Conservation (phyloP, 139 green algal species). For the Picochlorum sp. region DNA sequence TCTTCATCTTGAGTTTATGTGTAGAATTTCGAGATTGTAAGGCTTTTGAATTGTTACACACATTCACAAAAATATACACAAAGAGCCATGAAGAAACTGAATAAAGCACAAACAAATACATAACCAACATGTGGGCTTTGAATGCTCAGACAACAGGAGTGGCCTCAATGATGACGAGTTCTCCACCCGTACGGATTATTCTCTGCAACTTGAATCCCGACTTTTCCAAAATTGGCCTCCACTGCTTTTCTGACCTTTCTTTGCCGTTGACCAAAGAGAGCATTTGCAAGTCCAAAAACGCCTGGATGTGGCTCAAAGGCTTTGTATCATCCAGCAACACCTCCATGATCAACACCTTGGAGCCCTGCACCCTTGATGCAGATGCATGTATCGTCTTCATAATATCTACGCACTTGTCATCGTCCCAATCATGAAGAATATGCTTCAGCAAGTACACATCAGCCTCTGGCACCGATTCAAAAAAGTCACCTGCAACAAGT, state of each 20-base stretch:
- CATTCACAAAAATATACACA: too few species aligned
- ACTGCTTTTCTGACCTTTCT: neutral
- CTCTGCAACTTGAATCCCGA: neutral
- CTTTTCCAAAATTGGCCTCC: neutral
- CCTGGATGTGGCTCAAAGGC: neutral
- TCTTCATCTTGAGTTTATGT: too few species aligned
- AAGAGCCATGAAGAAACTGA: too few species aligned
- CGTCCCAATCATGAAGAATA: conserved; percentile 7
- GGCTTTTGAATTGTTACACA: too few species aligned
- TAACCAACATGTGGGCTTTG: too few species aligned
- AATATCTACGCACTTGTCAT: neutral
- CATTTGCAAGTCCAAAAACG: neutral
- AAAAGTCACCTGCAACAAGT: conserved; percentile 5
- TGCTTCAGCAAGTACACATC: conserved; percentile 9
- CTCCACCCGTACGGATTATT: neutral
- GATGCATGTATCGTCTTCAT: neutral
- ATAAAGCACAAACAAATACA: too few species aligned
- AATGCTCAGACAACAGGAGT: neutral
- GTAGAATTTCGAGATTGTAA: too few species aligned
- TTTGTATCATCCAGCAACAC: neutral
- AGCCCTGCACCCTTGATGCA: neutral
- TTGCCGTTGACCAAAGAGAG: neutral
- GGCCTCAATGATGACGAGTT: neutral
- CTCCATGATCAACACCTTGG: neutral
- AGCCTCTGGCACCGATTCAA: neutral